These are phyloP conservation scores for Xylaria curta DNA, from an alignment of 495 filamentous ascomycete species.

Conservation along the genomic window DNA sequence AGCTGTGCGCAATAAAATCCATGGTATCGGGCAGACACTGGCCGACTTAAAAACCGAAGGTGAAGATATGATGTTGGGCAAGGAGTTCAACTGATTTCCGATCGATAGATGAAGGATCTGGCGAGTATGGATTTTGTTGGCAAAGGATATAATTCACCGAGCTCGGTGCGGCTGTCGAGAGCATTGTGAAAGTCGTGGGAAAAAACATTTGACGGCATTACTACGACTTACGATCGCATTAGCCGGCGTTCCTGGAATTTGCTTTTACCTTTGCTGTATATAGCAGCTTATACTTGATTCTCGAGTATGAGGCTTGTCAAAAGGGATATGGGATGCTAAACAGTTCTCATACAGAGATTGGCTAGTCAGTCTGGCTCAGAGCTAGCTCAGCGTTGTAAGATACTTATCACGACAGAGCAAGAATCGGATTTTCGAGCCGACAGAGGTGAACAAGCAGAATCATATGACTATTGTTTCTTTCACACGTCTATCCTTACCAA, in stretches of 20 bases:
- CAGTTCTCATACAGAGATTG: slow-evolving; percentile 10
- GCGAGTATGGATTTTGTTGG: slow-evolving; percentile 5
- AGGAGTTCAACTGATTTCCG: slow-evolving; percentile 47
- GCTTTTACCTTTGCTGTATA: slow-evolving; percentile 11
- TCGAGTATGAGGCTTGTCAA: neutral
- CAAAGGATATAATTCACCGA: slow-evolving; percentile 1
- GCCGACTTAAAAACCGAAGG: slow-evolving; percentile 61
- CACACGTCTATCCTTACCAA: slow-evolving; percentile 71
- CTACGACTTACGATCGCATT: slow-evolving; percentile 29
- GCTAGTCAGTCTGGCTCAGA: slow-evolving; percentile 1
- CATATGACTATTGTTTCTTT: slow-evolving; percentile 63
- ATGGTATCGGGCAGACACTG: slow-evolving; percentile 59
- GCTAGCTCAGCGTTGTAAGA: neutral
- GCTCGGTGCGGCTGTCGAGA: slow-evolving; percentile 8
- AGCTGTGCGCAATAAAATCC: slow-evolving; percentile 60
- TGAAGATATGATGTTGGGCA: slow-evolving; percentile 61
- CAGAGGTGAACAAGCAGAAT: slow-evolving; percentile 23
- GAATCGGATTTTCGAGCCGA: neutral
- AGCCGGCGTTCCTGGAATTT: slow-evolving; percentile 24
- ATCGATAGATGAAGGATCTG: slow-evolving; percentile 16
- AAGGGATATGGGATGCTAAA: neutral
- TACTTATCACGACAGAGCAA: slow-evolving; percentile 6
- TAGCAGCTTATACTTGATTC: neutral
- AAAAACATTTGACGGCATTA: slow-evolving; percentile 17
- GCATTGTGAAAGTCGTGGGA: slow-evolving; percentile 1